Percentiles rank a stretch among this genome's conserved stretches.
These are phyloP conservation scores for Nemophila menziesii DNA, from an alignment of 257 asterid species.

Conservation along the genomic window DNA sequence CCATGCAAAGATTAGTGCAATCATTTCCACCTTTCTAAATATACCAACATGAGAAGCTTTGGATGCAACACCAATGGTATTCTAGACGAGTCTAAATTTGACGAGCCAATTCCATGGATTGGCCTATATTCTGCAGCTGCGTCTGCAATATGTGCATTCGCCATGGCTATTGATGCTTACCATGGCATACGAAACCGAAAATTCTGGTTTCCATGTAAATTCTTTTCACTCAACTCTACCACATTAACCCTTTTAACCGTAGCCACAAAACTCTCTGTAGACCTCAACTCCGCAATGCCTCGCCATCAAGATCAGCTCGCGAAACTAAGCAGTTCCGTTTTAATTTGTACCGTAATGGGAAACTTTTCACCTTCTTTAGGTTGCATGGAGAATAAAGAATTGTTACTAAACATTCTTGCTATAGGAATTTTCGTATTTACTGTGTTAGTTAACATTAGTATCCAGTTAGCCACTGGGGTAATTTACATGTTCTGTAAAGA, in stretches of 20 bases:
- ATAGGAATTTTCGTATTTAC: slow-evolving; percentile 51
- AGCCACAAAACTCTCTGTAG: slow-evolving; percentile 64
- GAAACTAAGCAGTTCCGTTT: slow-evolving; percentile 53
- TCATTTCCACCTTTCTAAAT: too few relatives aligned
- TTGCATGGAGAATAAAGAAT: slow-evolving; percentile 41
- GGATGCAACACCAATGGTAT: too few relatives aligned
- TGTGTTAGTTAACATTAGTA: slow-evolving; percentile 44
- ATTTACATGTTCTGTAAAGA: too few relatives aligned
- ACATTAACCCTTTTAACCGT: slow-evolving; percentile 50
- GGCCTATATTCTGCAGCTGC: slow-evolving; percentile 41
- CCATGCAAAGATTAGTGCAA: too few relatives aligned
- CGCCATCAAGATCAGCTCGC: slow-evolving; percentile 56
- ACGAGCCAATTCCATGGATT: slow-evolving; percentile 68
- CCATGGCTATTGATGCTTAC: slow-evolving; percentile 36
- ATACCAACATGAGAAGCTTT: too few relatives aligned
- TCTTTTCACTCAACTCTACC: slow-evolving; percentile 66
- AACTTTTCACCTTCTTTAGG: slow-evolving; percentile 67
- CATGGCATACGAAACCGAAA: slow-evolving; percentile 33
- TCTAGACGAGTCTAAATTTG: too few relatives aligned
- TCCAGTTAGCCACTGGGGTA: slow-evolving; percentile 57
- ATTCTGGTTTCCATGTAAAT: slow-evolving; percentile 64
- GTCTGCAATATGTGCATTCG: slow-evolving; percentile 37
- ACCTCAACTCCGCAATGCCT: slow-evolving; percentile 70
- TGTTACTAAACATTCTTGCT: slow-evolving; percentile 49
- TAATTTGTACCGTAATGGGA: slow-evolving; percentile 45